These are phyloP conservation scores for Sclerospora graminicola DNA, from an alignment of 352 stramenopile species.

Conservation along the genomic window DNA sequence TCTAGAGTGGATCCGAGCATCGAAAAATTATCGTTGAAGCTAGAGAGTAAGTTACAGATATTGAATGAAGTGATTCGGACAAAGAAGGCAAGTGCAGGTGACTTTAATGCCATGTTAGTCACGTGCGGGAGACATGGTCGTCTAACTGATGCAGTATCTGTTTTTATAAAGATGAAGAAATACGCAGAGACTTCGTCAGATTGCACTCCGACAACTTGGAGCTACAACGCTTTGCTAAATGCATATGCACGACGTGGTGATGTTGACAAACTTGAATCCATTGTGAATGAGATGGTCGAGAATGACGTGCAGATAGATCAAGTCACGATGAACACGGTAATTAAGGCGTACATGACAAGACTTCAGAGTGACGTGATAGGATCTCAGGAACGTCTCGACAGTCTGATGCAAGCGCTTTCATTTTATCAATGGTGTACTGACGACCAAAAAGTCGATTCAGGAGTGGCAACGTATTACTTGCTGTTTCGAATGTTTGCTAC, in stretches of 20 bases:
- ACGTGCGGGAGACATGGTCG: slow-evolving; percentile 24
- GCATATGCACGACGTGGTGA: slow-evolving; percentile 26
- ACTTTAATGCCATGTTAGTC: slow-evolving; percentile 31
- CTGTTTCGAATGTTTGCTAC: slow-evolving; percentile 44
- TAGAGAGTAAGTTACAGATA: slow-evolving; percentile 19
- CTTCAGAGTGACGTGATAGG: slow-evolving; percentile 6
- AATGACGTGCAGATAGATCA: slow-evolving; percentile 18
- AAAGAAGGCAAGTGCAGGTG: slow-evolving; percentile 6
- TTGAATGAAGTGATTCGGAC: slow-evolving; percentile 28
- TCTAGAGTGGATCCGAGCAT: slow-evolving; percentile 1
- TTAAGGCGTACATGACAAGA: slow-evolving; percentile 24
- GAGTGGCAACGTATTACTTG: slow-evolving; percentile 31
- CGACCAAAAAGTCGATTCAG: slow-evolving; percentile 17
- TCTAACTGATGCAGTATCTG: slow-evolving; percentile 18
- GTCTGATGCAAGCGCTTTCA: slow-evolving; percentile 18
- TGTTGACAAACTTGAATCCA: slow-evolving; percentile 18
- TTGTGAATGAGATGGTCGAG: slow-evolving; percentile 28
- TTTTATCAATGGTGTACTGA: slow-evolving; percentile 26
- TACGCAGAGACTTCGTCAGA: slow-evolving; percentile 6
- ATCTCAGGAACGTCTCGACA: slow-evolving; percentile 10
- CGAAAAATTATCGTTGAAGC: slow-evolving; percentile 13
- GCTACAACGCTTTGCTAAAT: slow-evolving; percentile 44
- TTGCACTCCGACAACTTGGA: slow-evolving; percentile 16
- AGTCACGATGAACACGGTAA: slow-evolving; percentile 44
- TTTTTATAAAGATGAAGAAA: slow-evolving; percentile 29